Evolutionary conservation across 352 stramenopile species (phyloP), one percentile per base, ranked within the genome.

Genomic region (Globisporangium perplexum): DNA sequence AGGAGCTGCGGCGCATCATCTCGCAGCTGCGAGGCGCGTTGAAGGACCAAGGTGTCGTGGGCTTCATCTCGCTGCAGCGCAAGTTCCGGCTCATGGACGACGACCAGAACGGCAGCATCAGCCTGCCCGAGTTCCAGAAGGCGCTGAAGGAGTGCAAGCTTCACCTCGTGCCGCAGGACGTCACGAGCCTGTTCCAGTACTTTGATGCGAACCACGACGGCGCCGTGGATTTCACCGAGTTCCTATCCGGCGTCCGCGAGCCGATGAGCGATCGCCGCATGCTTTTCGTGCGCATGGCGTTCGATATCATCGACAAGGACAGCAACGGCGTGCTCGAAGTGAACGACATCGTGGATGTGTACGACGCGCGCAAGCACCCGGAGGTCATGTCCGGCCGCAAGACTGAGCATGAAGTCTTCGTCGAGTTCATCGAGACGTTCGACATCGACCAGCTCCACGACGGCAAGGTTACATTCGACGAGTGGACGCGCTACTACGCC

Each of bases 151-250:
- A 78, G 22, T 69, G 57, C 47, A 68, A 74, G n/a, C 66, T 93
- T 24, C 65, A 76, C 49, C 47, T 86, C 15, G 74, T 72, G 11
- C 59, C 71, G 0, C 48, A 58, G 23, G 80, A 93, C 55, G 47
- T 72, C 1, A 76, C 83, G 48, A 79, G 63, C 44, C 30, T 96
- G 6, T 93, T 96, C 50, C 62, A 90, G 46, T 87, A 74, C 55
- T 96, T 96, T 62, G 90, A 97, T 62, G 59, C 66, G 31, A 90
- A 96, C 67, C 66, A 90, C 58, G 82, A 88, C 59, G 85, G 86
- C 17, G 57, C 77, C 1, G 79, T 98, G 51, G 83, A 87, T 61
- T 82, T 89, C 36, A 63, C 67, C 17, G 91, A 97, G 58, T 97
- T 98, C 50, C 57, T 98, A 38, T 43, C 71, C 7, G 88, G 80